Evolutionary conservation across 78 protist genomes (phyloP).

Genomic region (Mantamonas sphyraenae): DNA sequence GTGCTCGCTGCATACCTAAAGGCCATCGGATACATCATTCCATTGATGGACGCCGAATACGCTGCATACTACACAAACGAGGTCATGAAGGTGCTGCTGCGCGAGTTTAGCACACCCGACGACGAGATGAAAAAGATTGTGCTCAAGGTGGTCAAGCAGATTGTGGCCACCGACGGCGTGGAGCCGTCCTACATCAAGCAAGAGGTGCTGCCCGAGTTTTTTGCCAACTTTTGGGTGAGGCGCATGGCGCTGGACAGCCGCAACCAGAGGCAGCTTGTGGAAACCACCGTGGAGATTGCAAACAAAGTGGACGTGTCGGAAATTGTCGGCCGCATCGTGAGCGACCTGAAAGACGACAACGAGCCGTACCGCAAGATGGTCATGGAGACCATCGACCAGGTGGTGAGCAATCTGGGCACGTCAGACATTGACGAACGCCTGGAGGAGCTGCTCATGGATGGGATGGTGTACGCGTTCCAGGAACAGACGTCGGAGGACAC

Average conservation of each 20-base stretch:
- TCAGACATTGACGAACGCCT: constrained; percentile 78
- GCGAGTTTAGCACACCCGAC: constrained; percentile 90
- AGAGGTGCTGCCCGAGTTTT: constrained; percentile 80
- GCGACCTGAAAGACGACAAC: constrained; percentile 86
- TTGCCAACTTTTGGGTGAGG: constrained; percentile 87
- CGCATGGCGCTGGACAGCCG: constrained; percentile 68
- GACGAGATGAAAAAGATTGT: constrained; percentile 98
- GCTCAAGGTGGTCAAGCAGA: constrained; percentile 92
- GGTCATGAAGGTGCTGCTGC: constrained; percentile 73
- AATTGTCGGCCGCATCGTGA: constrained; percentile 72
- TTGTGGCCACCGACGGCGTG: constrained; percentile 91
- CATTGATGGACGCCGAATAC: constrained; percentile 91
- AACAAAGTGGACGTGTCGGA: constrained; percentile 86
- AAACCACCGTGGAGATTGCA: constrained; percentile 94
- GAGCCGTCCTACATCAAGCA: constrained; percentile 72
- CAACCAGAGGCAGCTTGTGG: constrained; percentile 46
- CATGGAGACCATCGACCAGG: constrained; percentile 4
- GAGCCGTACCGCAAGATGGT: constrained; percentile 73
- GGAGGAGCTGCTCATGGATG: constrained; percentile 88
- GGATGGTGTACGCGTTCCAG: constrained; percentile 90
- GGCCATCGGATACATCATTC: constrained; percentile 97
- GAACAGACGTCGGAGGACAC: constrained; percentile 80
- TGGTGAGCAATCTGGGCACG: constrained; percentile 71
- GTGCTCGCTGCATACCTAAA: constrained; percentile 92
- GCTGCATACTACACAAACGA: constrained; percentile 84